Conservation (phyloP, 2,329 filamentous ascomycete genomes). For the Botrytis paeoniae region DNA sequence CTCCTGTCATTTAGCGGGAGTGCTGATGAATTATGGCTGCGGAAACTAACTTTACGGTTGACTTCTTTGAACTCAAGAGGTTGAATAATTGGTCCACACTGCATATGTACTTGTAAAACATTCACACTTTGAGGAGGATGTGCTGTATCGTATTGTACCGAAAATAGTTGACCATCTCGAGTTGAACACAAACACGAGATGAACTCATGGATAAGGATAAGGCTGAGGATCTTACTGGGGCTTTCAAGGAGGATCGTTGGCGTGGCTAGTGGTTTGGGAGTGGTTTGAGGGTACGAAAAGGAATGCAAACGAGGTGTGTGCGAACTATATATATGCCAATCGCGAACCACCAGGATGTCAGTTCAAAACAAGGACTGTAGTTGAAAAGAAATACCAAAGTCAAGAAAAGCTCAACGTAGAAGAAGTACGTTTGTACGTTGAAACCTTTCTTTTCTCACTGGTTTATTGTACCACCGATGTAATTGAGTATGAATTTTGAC, state of each 20-base stretch:
- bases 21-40: background rate
- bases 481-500: background rate
- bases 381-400: background rate
- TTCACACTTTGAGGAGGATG: background rate
- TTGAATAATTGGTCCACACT: background rate
- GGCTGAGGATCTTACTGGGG: constrained; percentile 7
- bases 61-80: background rate
- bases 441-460: background rate
- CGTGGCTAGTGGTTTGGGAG: background rate
- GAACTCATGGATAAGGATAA: constrained; percentile 12
- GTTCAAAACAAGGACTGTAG: background rate
- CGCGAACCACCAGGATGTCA: background rate
- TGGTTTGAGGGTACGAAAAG: background rate
- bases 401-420: background rate
- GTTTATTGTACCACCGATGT: background rate
- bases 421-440: background rate
- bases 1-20: background rate
- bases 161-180: background rate
- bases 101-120: constrained; percentile 5
- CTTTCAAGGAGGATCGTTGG: background rate
- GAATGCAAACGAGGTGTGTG: constrained; percentile 5
- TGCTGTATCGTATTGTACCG: background rate
- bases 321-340: background rate
- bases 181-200: constrained; percentile 11
- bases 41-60: background rate